Conservation (phyloP, 805 yeast genomes). For the Saturnispora besseyi region DNA sequence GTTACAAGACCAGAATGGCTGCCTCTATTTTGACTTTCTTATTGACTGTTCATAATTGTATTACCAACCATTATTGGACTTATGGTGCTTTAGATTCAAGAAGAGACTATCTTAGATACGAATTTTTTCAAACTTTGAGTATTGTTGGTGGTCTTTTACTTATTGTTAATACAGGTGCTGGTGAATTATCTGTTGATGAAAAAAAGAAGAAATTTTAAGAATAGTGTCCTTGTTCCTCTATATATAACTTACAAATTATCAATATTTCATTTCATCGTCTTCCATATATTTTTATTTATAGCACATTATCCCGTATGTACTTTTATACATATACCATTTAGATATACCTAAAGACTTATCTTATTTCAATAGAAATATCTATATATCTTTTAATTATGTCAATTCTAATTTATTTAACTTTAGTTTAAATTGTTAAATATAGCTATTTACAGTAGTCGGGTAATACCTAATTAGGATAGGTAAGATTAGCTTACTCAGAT, state of each 20-base stretch:
- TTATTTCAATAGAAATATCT: not conserved
- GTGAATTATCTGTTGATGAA: constrained; percentile 86
- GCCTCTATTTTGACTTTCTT: constrained; percentile 64
- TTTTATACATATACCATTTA: not conserved
- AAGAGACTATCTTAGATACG: constrained; percentile 86
- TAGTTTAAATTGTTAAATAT: too few species aligned
- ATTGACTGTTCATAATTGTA: constrained; percentile 65
- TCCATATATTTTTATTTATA: not conserved
- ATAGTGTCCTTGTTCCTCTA: not conserved
- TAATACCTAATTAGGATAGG: too few species aligned
- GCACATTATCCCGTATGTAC: not conserved
- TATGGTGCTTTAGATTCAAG: constrained; percentile 59
- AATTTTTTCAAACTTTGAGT: constrained; percentile 87
- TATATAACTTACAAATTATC: not conserved
- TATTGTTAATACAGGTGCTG: constrained; percentile 94
- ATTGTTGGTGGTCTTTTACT: constrained; percentile 90
- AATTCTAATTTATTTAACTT: too few species aligned
- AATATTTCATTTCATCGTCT: not conserved
- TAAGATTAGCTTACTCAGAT: too few species aligned
- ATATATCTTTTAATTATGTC: too few species aligned
- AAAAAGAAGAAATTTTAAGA: constrained; percentile 57
- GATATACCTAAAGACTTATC: not conserved
- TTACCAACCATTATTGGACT: constrained; percentile 85
- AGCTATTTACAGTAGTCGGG: too few species aligned
- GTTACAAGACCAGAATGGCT: constrained; percentile 85